These are phyloP conservation scores for Sclerotinia nivalis DNA, from an alignment of 2,329 filamentous ascomycete species.

Conservation along the genomic window DNA sequence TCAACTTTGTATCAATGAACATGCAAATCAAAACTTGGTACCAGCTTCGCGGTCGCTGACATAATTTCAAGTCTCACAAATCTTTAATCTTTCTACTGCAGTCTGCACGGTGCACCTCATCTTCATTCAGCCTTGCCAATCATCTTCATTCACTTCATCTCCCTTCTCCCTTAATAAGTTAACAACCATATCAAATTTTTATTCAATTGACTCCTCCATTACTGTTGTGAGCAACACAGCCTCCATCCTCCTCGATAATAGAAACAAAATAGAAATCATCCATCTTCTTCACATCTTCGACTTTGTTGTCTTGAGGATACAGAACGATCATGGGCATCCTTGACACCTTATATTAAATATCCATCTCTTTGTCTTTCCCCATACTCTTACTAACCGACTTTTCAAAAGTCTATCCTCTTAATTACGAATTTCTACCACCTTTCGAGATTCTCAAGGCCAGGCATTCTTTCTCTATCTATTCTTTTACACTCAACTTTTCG, in stretches of 20 bases:
- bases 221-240: background rate
- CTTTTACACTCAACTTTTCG: background rate
- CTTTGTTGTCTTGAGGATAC: conserved; percentile 8
- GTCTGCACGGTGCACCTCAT: background rate
- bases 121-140: conserved; percentile 11
- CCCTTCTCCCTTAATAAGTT: background rate
- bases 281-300: conserved; percentile 4
- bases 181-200: conserved; percentile 1
- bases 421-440: background rate
- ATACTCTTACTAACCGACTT: background rate
- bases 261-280: background rate
- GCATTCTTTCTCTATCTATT: background rate
- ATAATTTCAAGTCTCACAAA: background rate
- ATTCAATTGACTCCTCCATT: background rate
- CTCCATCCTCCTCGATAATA: background rate
- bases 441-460: background rate
- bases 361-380: conserved; percentile 23
- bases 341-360: conserved; percentile 19
- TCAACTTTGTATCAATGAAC: background rate
- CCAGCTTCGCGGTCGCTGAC: background rate
- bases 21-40: background rate
- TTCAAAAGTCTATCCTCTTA: background rate
- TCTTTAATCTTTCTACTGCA: background rate
- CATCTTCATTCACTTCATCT: background rate
- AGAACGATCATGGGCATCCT: conserved; percentile 21